phyloP scores from a whole-genome alignment of 2,329 filamentous ascomycete genomes.

The Mariannaea sp. region DNA sequence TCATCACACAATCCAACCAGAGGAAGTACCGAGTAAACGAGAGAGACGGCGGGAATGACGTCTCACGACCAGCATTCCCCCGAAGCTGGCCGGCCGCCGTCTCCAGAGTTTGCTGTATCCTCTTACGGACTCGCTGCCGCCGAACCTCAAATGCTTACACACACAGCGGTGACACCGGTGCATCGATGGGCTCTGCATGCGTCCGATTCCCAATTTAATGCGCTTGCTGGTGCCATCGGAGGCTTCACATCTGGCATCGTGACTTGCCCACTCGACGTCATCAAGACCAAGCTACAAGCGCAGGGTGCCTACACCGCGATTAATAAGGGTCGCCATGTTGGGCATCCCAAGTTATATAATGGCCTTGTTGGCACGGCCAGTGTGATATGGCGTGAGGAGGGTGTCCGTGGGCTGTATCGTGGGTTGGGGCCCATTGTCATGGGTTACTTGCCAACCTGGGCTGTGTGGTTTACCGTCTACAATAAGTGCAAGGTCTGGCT shows the following conservation, averaged over 20 bases:
- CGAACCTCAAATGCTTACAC: slow-evolving; percentile 42
- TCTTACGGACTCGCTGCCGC: slow-evolving; percentile 43
- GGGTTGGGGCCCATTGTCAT: slow-evolving; percentile 92
- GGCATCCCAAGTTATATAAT: slow-evolving; percentile 70
- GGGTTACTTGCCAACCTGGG: slow-evolving; percentile 97
- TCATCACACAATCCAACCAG: neutral
- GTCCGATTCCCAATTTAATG: slow-evolving; percentile 73
- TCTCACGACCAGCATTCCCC: slow-evolving; percentile 55
- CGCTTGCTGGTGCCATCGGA: slow-evolving; percentile 83
- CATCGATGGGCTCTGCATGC: slow-evolving; percentile 62
- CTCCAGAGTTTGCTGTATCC: slow-evolving; percentile 45
- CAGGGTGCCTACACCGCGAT: slow-evolving; percentile 78
- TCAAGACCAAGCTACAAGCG: slow-evolving; percentile 97
- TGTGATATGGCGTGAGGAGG: slow-evolving; percentile 87
- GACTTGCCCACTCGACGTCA: slow-evolving; percentile 96
- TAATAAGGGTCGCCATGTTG: slow-evolving; percentile 54
- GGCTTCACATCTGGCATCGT: slow-evolving; percentile 93
- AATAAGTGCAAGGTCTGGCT: slow-evolving; percentile 82
- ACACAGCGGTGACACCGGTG: slow-evolving; percentile 47
- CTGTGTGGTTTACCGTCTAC: slow-evolving; percentile 96
- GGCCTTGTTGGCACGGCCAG: slow-evolving; percentile 85
- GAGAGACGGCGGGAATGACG: slow-evolving; percentile 47
- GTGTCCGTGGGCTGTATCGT: slow-evolving; percentile 87
- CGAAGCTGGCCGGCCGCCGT: slow-evolving; percentile 39
- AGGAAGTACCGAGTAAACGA: slow-evolving; percentile 16